Percentiles rank a stretch among this genome's conserved stretches.
phyloP scores from a whole-genome alignment of 1,284 basidiomycete species.

The Omphalotus olearius region DNA sequence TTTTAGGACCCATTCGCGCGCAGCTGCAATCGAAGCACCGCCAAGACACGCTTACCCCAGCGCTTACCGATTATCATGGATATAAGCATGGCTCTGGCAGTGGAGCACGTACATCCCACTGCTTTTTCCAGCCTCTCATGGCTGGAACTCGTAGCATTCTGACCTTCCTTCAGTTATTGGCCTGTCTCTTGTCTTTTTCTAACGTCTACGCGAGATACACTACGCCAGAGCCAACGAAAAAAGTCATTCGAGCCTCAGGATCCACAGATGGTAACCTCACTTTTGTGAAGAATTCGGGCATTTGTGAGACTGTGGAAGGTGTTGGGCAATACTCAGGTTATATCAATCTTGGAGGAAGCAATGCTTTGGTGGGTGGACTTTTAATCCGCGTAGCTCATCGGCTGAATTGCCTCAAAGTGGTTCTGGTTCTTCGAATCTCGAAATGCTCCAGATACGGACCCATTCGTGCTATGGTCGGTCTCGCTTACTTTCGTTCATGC shows the following conservation, averaged over 20 bases:
- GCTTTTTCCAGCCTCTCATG: neutral
- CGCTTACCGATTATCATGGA: too few species aligned
- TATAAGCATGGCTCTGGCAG: too few species aligned
- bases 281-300: constrained; percentile 35
- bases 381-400: constrained; percentile 14
- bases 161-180: neutral
- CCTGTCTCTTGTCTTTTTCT: neutral
- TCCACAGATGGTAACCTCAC: constrained; percentile 1
- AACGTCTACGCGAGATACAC: too few species aligned
- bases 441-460: constrained; percentile 30
- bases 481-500: constrained; percentile 24
- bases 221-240: neutral
- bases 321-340: constrained; percentile 43
- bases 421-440: constrained; percentile 43
- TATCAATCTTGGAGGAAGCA: constrained; percentile 33
- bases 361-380: constrained; percentile 26
- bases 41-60: too few species aligned
- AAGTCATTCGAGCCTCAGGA: neutral
- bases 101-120: too few species aligned
- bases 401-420: constrained; percentile 22
- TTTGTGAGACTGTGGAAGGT: constrained; percentile 43
- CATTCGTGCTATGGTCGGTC: constrained; percentile 34
- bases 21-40: too few species aligned
- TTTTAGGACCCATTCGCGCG: too few species aligned
- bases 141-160: neutral